These are phyloP conservation scores for Penicillium fimorum DNA, from an alignment of 495 filamentous ascomycete genomes.

Conservation along the genomic window DNA sequence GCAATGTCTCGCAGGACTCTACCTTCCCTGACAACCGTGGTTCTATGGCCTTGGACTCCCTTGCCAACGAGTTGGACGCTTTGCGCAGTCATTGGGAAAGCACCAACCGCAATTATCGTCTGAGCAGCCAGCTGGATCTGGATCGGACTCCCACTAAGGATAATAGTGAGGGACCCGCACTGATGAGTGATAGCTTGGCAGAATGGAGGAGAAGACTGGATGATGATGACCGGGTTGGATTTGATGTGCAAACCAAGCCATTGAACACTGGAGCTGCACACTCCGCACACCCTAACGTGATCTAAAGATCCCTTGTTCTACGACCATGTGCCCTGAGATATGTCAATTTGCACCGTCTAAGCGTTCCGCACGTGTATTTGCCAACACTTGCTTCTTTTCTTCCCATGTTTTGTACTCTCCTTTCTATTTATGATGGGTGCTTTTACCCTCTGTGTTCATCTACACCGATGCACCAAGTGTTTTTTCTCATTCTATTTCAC, in stretches of 20 bases:
- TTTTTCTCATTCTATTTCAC: constrained; percentile 17
- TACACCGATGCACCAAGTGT: constrained; percentile 19
- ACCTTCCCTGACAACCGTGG: constrained; percentile 67
- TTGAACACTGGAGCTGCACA: constrained; percentile 24
- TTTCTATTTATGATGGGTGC: constrained; percentile 25
- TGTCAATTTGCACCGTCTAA: constrained; percentile 25
- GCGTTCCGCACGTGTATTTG: constrained; percentile 25
- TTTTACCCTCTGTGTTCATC: constrained; percentile 12
- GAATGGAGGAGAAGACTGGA: constrained; percentile 76
- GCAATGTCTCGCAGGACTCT: constrained; percentile 55
- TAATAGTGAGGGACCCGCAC: constrained; percentile 41
- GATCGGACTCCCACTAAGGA: constrained; percentile 63
- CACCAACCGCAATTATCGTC: constrained; percentile 88
- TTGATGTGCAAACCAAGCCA: constrained; percentile 30
- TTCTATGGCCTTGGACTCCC: constrained; percentile 81
- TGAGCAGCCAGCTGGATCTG: constrained; percentile 82
- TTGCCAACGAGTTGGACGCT: constrained; percentile 87
- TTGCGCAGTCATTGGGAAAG: constrained; percentile 91
- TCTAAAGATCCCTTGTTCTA: constrained; percentile 28
- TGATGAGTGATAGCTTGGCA: constrained; percentile 65
- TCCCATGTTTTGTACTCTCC: constrained; percentile 15
- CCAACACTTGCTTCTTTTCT: constrained; percentile 9
- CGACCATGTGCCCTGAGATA: constrained; percentile 29
- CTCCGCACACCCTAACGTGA: constrained; percentile 34
- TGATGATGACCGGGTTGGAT: constrained; percentile 50